Evolutionary conservation across 2,329 filamentous ascomycete species (phyloP), one percentile per base, ranked within the genome.

Genomic region (Penicillium sp.): DNA sequence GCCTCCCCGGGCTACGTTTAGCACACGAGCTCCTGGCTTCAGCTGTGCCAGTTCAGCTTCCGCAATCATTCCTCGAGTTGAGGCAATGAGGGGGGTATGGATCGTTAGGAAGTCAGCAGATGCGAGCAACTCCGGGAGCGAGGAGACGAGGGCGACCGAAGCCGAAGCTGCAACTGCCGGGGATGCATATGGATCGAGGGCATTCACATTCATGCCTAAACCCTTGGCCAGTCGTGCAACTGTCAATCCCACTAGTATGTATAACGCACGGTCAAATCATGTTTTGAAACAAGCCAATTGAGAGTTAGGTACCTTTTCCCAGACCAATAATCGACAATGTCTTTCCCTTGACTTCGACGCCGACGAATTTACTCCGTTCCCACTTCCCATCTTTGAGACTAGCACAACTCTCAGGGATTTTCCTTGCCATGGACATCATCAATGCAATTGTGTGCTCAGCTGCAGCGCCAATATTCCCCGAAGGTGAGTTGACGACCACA

Each of bases 1-100:
- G 1, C 87, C 87, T 2, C 87, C 87, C 29, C 87, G 75, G 1
- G 87, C 87, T 0, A 91, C 86, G 54, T 93, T 93, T 46, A 93
- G 74, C 6, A 91, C 81, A 3, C 85, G 77, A 0, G 86, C 83
- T 8, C 84, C 84, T 17, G 73, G 75, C 64, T 87, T 89, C 86
- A 93, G 91, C 8, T 73, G 75, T 21, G 73, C 72, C 8, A 91
- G 69, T 65, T 91, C 85, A 0, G 74, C 67, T 39, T 79, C 79
- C 1, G 82, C 79, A 21, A 93, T 80, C 68, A 93, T 78, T 48
- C 87, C 85, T 51, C 84, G 76, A 0, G 87, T 93, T 6, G 83
- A 85, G 6, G 85, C 85, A 51, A 90, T 79, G 49, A 93, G 74
- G 0, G 88, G 88, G 0, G 86, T 91, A 62, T 93, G 87, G 9